Evolutionary conservation across 2,329 filamentous ascomycete genomes (phyloP).

Genomic region (Emmonsiellopsis sp.): DNA sequence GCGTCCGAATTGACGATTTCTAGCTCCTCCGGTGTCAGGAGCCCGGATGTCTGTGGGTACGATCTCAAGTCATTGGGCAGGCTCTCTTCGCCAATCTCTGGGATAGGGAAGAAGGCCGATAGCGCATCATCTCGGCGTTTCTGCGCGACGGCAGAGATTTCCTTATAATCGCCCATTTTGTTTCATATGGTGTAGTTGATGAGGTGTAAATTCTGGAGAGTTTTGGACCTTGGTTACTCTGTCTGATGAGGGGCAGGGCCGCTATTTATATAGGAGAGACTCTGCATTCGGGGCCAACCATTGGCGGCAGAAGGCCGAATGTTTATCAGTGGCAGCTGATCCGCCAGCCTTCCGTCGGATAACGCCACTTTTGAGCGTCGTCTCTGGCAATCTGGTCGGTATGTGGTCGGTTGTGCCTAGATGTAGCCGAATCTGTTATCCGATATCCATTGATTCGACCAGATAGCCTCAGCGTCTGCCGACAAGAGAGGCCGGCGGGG

Average conservation of each 20-base stretch:
- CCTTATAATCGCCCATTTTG: conserved; percentile 25
- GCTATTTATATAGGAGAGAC: too few species aligned
- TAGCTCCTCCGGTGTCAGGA: conserved; percentile 46
- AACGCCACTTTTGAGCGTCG: not conserved
- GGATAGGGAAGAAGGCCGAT: conserved; percentile 13
- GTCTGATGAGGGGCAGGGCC: too few species aligned
- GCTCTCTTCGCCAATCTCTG: conserved; percentile 10
- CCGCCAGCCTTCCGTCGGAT: not conserved
- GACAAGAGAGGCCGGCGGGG: too few species aligned
- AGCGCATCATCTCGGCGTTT: conserved; percentile 23
- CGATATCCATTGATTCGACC: too few species aligned
- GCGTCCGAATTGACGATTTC: conserved; percentile 38
- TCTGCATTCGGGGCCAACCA: too few species aligned
- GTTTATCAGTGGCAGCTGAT: not conserved
- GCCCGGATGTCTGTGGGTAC: conserved; percentile 38
- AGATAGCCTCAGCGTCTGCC: too few species aligned
- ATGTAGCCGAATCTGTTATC: too few species aligned
- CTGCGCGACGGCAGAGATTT: conserved; percentile 27
- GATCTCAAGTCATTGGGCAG: conserved; percentile 12
- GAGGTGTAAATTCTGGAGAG: not conserved
- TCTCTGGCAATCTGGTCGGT: not conserved
- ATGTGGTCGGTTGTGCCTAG: too few species aligned
- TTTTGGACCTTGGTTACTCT: not conserved
- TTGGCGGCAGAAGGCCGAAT: not conserved
- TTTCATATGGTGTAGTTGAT: not conserved